These are phyloP conservation scores for Aspergillus pseudonomiae DNA, from an alignment of 2,329 filamentous ascomycete genomes.

Conservation along the genomic window DNA sequence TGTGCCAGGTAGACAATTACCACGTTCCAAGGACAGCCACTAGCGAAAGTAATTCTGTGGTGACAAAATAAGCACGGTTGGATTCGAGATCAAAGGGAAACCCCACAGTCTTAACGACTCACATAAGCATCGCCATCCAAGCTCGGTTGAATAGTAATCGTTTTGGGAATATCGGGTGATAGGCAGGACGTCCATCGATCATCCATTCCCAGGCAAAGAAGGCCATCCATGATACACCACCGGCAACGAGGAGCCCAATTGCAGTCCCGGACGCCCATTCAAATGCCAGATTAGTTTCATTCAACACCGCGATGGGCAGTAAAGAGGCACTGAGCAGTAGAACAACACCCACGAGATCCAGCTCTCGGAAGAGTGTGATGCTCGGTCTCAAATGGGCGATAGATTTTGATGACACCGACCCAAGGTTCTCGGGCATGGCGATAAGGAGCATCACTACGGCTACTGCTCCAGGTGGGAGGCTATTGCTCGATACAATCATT, in stretches of 20 bases:
- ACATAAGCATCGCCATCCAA: slow-evolving; percentile 11
- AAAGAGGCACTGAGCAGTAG: slow-evolving; percentile 1
- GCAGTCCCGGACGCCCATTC: slow-evolving; percentile 2
- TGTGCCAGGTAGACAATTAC: slow-evolving; percentile 7
- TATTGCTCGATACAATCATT: not conserved
- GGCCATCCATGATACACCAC: not conserved
- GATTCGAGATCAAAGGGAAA: not conserved
- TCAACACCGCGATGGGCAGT: slow-evolving; percentile 1
- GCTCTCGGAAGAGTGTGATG: not conserved
- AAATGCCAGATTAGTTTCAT: slow-evolving; percentile 1
- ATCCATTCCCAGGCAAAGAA: slow-evolving; percentile 12
- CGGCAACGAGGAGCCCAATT: not conserved
- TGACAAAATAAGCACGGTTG: not conserved
- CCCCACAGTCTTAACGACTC: not conserved
- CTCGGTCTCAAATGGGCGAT: slow-evolving; percentile 5
- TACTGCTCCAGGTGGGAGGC: slow-evolving; percentile 2
- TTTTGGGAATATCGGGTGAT: slow-evolving; percentile 4
- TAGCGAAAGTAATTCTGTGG: slow-evolving; percentile 7
- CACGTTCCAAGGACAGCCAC: slow-evolving; percentile 12
- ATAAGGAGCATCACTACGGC: not conserved
- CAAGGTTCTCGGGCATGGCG: slow-evolving; percentile 2
- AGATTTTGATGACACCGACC: not conserved
- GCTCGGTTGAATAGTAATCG: slow-evolving; percentile 6
- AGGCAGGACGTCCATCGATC: not conserved
- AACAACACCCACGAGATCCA: slow-evolving; percentile 3